These are phyloP conservation scores for Narthecium ossifragum DNA, from an alignment of 106 monocot species.

Conservation along the genomic window DNA sequence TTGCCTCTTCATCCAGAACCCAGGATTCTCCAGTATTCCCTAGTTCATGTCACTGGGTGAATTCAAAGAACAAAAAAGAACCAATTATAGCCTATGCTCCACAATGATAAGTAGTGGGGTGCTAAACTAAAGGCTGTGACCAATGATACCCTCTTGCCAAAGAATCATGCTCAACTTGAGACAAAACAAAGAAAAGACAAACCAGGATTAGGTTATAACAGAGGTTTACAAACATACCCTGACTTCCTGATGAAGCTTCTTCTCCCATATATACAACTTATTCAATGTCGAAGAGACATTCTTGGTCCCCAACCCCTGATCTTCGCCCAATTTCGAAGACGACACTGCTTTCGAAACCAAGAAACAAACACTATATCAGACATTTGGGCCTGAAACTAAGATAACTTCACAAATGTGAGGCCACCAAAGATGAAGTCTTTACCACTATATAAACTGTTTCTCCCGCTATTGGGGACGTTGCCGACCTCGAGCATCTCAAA, in stretches of 20 bases:
- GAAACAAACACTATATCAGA: background rate
- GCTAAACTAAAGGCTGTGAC: background rate
- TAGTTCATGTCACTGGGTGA: too few species aligned
- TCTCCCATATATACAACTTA: slow-evolving; percentile 73
- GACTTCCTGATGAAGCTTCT: slow-evolving; percentile 62
- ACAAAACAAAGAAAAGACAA: background rate
- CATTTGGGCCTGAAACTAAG: background rate
- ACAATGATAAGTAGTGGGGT: too few species aligned
- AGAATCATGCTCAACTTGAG: background rate
- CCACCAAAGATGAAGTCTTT: background rate
- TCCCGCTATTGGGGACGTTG: slow-evolving; percentile 16
- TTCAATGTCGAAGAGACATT: slow-evolving; percentile 48
- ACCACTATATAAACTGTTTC: background rate
- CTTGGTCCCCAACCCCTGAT: slow-evolving; percentile 8
- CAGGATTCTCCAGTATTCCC: too few species aligned
- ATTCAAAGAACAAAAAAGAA: background rate
- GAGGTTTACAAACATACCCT: slow-evolving; percentile 27
- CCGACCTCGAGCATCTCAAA: slow-evolving; percentile 28
- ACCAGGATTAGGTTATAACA: background rate
- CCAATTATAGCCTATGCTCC: background rate
- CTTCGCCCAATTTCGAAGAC: slow-evolving; percentile 22
- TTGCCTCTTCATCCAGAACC: too few species aligned
- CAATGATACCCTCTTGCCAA: background rate
- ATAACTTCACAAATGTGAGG: background rate
- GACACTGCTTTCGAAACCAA: background rate